Percentiles rank a stretch among this genome's conserved stretches.
Conservation (phyloP, 1,284 basidiomycete genomes). For the Tilletia indica region DNA sequence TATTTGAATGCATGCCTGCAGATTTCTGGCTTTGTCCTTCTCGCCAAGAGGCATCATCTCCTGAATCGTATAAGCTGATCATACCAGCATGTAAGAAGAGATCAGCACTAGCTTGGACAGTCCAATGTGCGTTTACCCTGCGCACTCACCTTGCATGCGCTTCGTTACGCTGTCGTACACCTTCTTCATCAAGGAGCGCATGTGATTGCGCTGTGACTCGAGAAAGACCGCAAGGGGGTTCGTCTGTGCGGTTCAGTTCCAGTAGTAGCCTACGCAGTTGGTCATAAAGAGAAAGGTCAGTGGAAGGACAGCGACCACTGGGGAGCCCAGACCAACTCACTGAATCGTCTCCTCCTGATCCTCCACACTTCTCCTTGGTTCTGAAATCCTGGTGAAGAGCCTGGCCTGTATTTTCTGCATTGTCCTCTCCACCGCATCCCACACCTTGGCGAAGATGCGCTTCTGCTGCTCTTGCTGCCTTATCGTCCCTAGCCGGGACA, state of each 20-base stretch:
- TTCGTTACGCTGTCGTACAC: slow-evolving; percentile 65
- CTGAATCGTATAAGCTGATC: background rate
- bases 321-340: slow-evolving; percentile 59
- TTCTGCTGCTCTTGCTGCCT: slow-evolving; percentile 63
- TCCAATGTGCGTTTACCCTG: slow-evolving; percentile 14
- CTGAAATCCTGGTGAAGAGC: slow-evolving; percentile 75
- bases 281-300: too few species aligned
- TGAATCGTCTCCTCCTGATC: slow-evolving; percentile 97
- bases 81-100: too few species aligned
- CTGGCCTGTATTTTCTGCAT: slow-evolving; percentile 85
- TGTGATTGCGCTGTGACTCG: slow-evolving; percentile 84
- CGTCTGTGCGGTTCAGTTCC: slow-evolving; percentile 48
- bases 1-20: slow-evolving; percentile 1
- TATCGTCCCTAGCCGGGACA: slow-evolving; percentile 40
- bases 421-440: slow-evolving; percentile 89
- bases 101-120: background rate
- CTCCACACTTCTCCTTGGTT: slow-evolving; percentile 75
- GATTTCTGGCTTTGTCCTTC: slow-evolving; percentile 15
- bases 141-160: slow-evolving; percentile 64
- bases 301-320: too few species aligned
- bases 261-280: slow-evolving; percentile 33
- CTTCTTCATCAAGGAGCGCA: slow-evolving; percentile 74
- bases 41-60: slow-evolving; percentile 11
- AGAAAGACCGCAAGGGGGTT: slow-evolving; percentile 86
- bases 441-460: slow-evolving; percentile 91